Evolutionary conservation across 140 eudicot species (phyloP).

Genomic region (Ambrosia hybrid): DNA sequence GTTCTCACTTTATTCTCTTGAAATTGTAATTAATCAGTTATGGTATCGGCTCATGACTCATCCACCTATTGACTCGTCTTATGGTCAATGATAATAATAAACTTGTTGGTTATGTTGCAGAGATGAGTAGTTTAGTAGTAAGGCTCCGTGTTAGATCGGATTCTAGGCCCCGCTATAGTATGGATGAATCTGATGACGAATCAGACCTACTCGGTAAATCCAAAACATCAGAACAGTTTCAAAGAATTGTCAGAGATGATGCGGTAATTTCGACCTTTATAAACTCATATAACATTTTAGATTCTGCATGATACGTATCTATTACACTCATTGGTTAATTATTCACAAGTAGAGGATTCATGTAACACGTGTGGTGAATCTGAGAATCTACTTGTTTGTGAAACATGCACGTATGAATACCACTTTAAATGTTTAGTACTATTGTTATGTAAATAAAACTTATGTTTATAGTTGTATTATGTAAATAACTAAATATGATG

Average conservation of each 20-base stretch:
- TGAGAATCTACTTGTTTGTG: constrained; percentile 62
- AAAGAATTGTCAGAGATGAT: constrained; percentile 72
- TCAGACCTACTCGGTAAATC: constrained; percentile 55
- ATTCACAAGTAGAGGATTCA: constrained; percentile 62
- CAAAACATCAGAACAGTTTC: constrained; percentile 40
- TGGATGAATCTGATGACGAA: constrained; percentile 90
- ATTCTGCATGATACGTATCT: background rate
- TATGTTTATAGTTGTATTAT: too few species aligned
- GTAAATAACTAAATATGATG: too few species aligned
- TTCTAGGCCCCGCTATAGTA: constrained; percentile 66
- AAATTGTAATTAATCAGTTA: background rate
- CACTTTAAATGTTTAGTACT: constrained; percentile 91
- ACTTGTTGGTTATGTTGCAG: constrained; percentile 34
- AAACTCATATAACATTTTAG: background rate
- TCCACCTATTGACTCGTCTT: too few species aligned
- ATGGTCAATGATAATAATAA: background rate
- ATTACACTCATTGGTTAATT: constrained; percentile 9
- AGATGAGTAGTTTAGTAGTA: constrained; percentile 93
- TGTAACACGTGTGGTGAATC: constrained; percentile 77
- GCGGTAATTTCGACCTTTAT: constrained; percentile 45
- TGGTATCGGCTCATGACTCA: background rate
- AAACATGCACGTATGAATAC: constrained; percentile 84
- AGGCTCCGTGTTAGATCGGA: constrained; percentile 97
- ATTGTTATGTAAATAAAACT: too few species aligned
- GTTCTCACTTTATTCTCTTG: background rate